Evolutionary conservation across 306 rosid species (phyloP), one percentile per base, ranked within the genome.

Genomic region (Quercus wislizeni): DNA sequence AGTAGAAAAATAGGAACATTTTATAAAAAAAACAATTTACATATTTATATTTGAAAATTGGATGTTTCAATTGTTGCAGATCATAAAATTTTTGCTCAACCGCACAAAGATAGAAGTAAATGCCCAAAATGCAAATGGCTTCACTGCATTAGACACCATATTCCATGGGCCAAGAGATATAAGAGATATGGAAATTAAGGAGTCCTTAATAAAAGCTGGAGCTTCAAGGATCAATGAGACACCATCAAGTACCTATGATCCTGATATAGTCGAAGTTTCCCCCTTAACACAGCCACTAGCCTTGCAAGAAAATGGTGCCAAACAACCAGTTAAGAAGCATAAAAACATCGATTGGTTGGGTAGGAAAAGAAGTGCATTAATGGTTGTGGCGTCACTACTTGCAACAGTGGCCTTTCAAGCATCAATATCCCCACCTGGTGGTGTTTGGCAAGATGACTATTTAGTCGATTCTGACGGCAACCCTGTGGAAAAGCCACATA

Each of bases 371-470:
- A 52, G 69, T 12, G 65, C 78, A 1, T 21, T 83, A 30, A 83
- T 83, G 86, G 71, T 83, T 33, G 83, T 83, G 71, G 51, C 86
- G 10, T 79, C 83, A 25, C 78, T 83, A 1, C 76, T 83, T 30
- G 86, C 75, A 1, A 61, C 79, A 15, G 75, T 85, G 59, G 80
- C 79, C 35, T 85, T 81, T 55, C 84, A 84, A 55, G 68, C 76
- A 2, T 82, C 31, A 33, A 38, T 78, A 49, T 13, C 67, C 5
- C 85, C 85, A 0, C 85, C 88, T 2, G 85, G 85, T 1, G 83
- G 81, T 6, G 61, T 75, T 19, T 83, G 83, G 86, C 81, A 79
- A 64, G 80, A 73, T 0, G 80, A 83, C 80, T 73, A 71, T 43
- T 35, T 72, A 9, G 78, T n/a, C 10, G 56, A 73, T 27, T 55